These are phyloP conservation scores for Fraxinus latifolia DNA, from an alignment of 305 asterid genomes.

Conservation along the genomic window DNA sequence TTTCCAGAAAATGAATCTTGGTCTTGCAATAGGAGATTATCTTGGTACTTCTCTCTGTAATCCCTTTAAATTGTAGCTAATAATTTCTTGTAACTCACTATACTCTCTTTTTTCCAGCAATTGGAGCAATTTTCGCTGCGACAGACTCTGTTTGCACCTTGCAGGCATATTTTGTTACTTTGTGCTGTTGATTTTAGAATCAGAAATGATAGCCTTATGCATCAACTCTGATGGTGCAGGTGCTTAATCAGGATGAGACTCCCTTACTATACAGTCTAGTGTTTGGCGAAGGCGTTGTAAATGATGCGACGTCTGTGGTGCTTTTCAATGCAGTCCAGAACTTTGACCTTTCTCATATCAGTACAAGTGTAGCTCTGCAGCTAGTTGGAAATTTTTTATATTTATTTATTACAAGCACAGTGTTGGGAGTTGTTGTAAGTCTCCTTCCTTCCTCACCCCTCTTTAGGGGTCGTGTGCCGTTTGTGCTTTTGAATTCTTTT, in stretches of 20 bases:
- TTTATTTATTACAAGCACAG: slow-evolving; percentile 52
- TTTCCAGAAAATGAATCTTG: slow-evolving; percentile 45
- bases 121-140: slow-evolving; percentile 69
- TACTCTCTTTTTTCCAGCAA: slow-evolving; percentile 34
- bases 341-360: slow-evolving; percentile 50
- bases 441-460: slow-evolving; percentile 14
- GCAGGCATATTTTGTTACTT: slow-evolving; percentile 38
- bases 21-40: slow-evolving; percentile 54
- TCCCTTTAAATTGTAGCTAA: not conserved
- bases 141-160: slow-evolving; percentile 66
- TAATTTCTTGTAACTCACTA: slow-evolving; percentile 9
- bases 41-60: slow-evolving; percentile 19
- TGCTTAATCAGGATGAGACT: slow-evolving; percentile 61
- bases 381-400: slow-evolving; percentile 51
- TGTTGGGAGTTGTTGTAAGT: slow-evolving; percentile 54
- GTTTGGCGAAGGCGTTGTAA: slow-evolving; percentile 65
- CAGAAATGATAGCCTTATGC: slow-evolving; percentile 12
- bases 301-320: slow-evolving; percentile 71
- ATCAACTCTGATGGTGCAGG: slow-evolving; percentile 35
- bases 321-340: slow-evolving; percentile 67
- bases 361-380: slow-evolving; percentile 35
- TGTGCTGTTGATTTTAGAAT: slow-evolving; percentile 14
- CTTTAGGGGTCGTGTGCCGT: not conserved
- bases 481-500: slow-evolving; percentile 1
- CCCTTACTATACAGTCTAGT: slow-evolving; percentile 57